A percentile compares a stretch with the other conserved stretches of the same genome.
These are phyloP conservation scores for Phellinidium pouzarii DNA, from an alignment of 1,284 basidiomycete genomes.

Conservation along the genomic window DNA sequence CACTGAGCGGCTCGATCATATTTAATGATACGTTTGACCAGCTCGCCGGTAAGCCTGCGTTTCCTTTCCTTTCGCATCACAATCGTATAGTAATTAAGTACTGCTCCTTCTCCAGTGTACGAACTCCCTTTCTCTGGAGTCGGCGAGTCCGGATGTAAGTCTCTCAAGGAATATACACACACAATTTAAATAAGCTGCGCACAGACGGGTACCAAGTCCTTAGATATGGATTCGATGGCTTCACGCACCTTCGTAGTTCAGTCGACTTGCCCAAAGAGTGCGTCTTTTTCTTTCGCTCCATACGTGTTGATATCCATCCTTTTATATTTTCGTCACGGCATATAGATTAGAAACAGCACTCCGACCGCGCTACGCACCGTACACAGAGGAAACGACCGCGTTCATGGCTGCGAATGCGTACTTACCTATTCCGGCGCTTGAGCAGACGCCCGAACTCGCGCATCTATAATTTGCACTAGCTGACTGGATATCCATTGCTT, in stretches of 20 bases:
- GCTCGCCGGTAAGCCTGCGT: constrained; percentile 19
- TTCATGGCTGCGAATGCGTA: constrained; percentile 12
- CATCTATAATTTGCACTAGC: no score
- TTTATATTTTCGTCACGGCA: not conserved
- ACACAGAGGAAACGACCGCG: constrained; percentile 20
- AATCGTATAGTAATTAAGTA: constrained; percentile 19
- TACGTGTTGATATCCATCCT: not conserved
- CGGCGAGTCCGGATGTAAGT: constrained; percentile 28
- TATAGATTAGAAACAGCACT: constrained; percentile 22
- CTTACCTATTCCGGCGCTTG: constrained; percentile 14
- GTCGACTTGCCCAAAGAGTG: constrained; percentile 24
- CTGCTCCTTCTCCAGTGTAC: constrained; percentile 24
- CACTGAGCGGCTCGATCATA: constrained; percentile 26
- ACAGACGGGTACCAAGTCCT: constrained; percentile 26
- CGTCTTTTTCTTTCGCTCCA: constrained; percentile 19
- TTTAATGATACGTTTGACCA: constrained; percentile 28
- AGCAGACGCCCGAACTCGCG: no score
- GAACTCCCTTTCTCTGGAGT: constrained; percentile 27
- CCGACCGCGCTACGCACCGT: constrained; percentile 23
- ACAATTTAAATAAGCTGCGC: not conserved
- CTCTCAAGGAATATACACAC: not conserved
- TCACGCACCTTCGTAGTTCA: constrained; percentile 27
- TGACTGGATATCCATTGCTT: no score
- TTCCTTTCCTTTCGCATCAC: not conserved
- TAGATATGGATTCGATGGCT: constrained; percentile 29